Conservation (phyloP, 352 stramenopile genomes). For the Phytopythium boreale region DNA sequence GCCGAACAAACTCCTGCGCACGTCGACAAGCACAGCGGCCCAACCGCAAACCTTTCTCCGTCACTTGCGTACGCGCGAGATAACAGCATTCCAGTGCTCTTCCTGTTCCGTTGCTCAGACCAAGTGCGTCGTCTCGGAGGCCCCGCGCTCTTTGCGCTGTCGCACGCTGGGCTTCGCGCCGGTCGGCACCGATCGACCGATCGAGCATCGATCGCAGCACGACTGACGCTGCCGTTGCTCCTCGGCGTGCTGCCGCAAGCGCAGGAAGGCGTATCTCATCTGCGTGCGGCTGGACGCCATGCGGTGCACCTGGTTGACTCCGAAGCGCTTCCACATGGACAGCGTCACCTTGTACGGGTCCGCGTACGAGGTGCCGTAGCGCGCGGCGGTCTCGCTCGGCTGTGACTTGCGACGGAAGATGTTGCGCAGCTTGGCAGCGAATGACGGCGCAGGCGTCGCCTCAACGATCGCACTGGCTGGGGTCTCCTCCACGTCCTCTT, state of each 20-base stretch:
- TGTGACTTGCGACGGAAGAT: slow-evolving; percentile 38
- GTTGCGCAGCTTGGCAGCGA: slow-evolving; percentile 15
- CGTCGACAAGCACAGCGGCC: not conserved
- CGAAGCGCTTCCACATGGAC: slow-evolving; percentile 67
- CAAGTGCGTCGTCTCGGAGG: slow-evolving; percentile 9
- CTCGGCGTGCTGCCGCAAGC: slow-evolving; percentile 44
- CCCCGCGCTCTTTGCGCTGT: not conserved
- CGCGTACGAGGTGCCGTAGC: slow-evolving; percentile 47
- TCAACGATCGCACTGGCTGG: not conserved
- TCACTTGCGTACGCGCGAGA: not conserved
- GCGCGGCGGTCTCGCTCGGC: slow-evolving; percentile 28
- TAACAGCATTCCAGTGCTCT: too few relatives aligned
- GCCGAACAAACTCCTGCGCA: not conserved
- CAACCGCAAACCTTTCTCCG: not conserved
- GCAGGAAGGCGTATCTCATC: slow-evolving; percentile 61
- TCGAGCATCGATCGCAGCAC: not conserved
- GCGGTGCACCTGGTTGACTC: slow-evolving; percentile 64
- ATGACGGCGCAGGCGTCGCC: not conserved
- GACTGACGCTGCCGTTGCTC: not conserved
- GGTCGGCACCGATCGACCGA: not conserved
- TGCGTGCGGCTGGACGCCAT: slow-evolving; percentile 61
- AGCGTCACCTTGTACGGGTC: slow-evolving; percentile 75
- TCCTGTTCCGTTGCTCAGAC: not conserved
- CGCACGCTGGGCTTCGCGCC: not conserved
- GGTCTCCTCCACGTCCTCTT: not conserved